A percentile compares a stretch with the other conserved stretches of the same genome.
These are phyloP conservation scores for Fusarium sp. DNA, from an alignment of 2,329 filamentous ascomycete genomes.

Conservation along the genomic window DNA sequence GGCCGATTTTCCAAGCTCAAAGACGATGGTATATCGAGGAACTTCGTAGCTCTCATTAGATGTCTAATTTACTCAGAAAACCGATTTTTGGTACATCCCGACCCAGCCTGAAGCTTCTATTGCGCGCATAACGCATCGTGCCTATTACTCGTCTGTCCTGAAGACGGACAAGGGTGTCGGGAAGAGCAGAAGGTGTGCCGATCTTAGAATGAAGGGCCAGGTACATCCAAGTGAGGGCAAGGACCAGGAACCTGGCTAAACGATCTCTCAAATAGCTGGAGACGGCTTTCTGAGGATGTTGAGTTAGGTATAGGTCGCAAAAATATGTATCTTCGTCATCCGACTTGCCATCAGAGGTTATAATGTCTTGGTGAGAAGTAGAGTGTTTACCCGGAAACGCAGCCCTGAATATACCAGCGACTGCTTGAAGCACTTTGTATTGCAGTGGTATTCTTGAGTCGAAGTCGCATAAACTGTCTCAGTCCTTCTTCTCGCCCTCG, in stretches of 20 bases:
- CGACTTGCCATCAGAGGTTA: neutral
- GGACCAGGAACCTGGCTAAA: neutral
- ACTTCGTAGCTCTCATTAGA: neutral
- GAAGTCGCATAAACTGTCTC: constrained; percentile 5
- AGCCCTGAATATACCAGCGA: neutral
- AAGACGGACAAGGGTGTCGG: neutral
- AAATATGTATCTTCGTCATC: neutral
- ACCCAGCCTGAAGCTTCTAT: neutral
- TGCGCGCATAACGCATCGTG: neutral
- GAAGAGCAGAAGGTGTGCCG: neutral
- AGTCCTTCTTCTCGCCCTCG: constrained; percentile 36
- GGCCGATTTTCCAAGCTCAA: neutral
- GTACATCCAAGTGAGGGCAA: neutral
- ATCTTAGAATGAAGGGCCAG: neutral
- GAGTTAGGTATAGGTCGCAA: neutral
- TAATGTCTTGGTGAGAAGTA: neutral
- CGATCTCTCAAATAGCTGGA: neutral
- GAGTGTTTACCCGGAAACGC: neutral
- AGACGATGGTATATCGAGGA: neutral
- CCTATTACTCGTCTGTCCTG: neutral
- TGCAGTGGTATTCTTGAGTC: neutral
- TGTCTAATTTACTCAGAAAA: neutral
- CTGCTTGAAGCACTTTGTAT: neutral
- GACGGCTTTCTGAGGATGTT: neutral
- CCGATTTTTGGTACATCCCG: neutral